Evolutionary conservation across 345 rosid genomes (phyloP).

Genomic region (Erucastrum elatum): DNA sequence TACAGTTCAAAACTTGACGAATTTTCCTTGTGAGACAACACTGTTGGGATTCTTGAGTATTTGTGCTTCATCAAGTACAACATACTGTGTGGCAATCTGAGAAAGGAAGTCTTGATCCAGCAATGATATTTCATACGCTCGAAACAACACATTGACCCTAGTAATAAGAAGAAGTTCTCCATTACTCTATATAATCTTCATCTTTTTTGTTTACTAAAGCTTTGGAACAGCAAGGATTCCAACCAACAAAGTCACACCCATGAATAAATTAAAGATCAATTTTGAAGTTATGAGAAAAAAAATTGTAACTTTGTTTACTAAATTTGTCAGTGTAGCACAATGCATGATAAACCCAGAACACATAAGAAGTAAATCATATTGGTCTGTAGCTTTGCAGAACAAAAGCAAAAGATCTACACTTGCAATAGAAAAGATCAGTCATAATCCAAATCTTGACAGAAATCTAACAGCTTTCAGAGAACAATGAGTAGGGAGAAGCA

Average conservation of each 20-base stretch:
- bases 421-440: constrained; percentile 10
- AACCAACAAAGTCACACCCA: constrained; percentile 24
- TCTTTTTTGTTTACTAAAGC: not conserved
- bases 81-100: too few species aligned
- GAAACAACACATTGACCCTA: too few species aligned
- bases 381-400: constrained; percentile 13
- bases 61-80: too few species aligned
- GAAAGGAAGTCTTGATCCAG: too few species aligned
- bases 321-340: not conserved
- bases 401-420: constrained; percentile 13
- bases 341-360: constrained; percentile 7
- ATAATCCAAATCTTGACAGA: not conserved
- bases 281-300: too few species aligned
- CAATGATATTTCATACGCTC: too few species aligned
- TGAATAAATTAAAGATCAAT: constrained; percentile 15
- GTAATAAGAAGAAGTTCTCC: too few species aligned
- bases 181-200: too few species aligned
- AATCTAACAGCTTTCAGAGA: not conserved
- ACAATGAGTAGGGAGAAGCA: not conserved
- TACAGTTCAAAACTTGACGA: too few species aligned
- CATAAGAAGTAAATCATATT: not conserved
- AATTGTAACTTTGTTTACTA: too few species aligned
- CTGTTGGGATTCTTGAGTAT: too few species aligned
- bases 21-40: too few species aligned
- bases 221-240: constrained; percentile 38